A percentile compares a stretch with the other conserved stretches of the same genome.
phyloP scores from a whole-genome alignment of 2,329 filamentous ascomycete species.

The Trichoderma hamatum region DNA sequence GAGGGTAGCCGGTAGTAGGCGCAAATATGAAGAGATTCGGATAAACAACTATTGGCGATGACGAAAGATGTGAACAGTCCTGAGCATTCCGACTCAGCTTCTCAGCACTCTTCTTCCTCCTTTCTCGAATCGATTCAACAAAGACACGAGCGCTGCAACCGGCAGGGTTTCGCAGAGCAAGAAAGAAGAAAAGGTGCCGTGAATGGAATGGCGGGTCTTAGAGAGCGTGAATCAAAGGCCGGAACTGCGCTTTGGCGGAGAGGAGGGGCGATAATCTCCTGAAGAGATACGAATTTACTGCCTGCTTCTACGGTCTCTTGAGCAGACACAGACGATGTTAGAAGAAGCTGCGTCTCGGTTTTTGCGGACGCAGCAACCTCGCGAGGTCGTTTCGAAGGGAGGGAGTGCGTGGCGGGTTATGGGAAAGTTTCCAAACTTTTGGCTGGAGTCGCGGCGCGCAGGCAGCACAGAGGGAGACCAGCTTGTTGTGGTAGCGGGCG shows the following conservation, averaged over 20 bases:
- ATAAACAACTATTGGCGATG: not conserved
- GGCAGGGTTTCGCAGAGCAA: not conserved
- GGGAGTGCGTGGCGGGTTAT: slow-evolving; percentile 12
- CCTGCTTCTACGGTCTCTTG: not conserved
- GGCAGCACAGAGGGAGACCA: not conserved
- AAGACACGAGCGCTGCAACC: slow-evolving; percentile 12
- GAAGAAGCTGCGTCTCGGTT: not conserved
- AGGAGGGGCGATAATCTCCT: not conserved
- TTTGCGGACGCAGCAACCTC: not conserved
- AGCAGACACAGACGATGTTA: not conserved
- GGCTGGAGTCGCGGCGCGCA: slow-evolving; percentile 25
- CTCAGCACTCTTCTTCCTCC: not conserved
- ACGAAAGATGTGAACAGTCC: slow-evolving; percentile 5
- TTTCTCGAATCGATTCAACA: not conserved
- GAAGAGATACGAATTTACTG: not conserved
- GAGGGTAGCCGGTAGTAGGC: not conserved
- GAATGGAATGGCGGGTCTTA: slow-evolving; percentile 26
- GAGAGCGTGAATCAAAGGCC: slow-evolving; percentile 23
- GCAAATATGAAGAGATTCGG: not conserved
- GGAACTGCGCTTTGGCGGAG: slow-evolving; percentile 9
- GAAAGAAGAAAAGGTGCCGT: not conserved
- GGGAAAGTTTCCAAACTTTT: slow-evolving; percentile 4
- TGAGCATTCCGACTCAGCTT: not conserved
- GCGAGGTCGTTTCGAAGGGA: not conserved
- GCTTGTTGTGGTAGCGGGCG: slow-evolving; percentile 27